Evolutionary conservation across 139 green algal species (phyloP).

Genomic region (Deuterostichococcus epilithicus): DNA sequence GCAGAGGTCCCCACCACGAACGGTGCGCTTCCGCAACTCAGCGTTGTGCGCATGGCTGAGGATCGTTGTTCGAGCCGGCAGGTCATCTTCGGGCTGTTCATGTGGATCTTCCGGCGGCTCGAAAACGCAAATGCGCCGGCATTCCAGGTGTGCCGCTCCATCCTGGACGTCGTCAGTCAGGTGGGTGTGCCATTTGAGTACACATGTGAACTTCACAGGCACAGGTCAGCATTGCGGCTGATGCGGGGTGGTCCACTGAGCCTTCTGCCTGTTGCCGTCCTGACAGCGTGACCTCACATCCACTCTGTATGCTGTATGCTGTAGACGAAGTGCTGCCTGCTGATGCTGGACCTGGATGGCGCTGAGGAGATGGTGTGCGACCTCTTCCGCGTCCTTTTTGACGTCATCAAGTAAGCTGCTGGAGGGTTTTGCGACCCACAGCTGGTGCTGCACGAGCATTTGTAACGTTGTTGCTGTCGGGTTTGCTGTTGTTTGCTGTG

Average conservation of each 20-base stretch:
- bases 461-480: too few relatives aligned
- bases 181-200: constrained; percentile 9
- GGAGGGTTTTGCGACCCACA: not conserved
- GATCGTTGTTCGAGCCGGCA: constrained; percentile 13
- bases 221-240: too few relatives aligned
- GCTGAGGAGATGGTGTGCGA: constrained; percentile 33
- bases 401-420: constrained; percentile 40
- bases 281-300: too few relatives aligned
- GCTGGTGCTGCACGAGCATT: too few relatives aligned
- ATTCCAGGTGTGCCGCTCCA: constrained; percentile 47
- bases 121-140: constrained; percentile 31
- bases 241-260: too few relatives aligned
- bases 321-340: constrained; percentile 53
- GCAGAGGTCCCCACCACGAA: too few relatives aligned
- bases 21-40: not conserved
- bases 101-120: constrained; percentile 43
- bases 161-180: constrained; percentile 52
- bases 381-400: constrained; percentile 44
- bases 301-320: too few relatives aligned
- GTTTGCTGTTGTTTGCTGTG: not conserved
- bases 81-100: constrained; percentile 52
- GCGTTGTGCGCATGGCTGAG: not conserved
- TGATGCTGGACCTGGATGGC: constrained; percentile 54
- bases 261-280: too few relatives aligned
- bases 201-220: too few relatives aligned